These are phyloP conservation scores for Dendrobium officinale DNA, from an alignment of 106 monocot genomes.

Conservation along the genomic window DNA sequence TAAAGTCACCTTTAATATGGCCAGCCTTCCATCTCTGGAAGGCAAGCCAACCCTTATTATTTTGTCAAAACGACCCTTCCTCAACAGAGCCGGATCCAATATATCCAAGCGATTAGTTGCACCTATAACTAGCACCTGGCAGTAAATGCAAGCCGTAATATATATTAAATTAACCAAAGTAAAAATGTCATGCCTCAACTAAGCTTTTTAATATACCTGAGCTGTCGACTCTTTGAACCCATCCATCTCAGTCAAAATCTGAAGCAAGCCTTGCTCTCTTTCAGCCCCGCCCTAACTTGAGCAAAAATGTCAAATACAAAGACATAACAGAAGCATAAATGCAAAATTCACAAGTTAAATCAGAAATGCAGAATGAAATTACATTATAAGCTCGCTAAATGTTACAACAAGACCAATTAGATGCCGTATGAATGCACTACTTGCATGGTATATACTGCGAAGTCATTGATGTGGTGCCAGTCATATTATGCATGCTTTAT, in stretches of 20 bases:
- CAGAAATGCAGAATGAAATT: not conserved
- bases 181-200: not conserved
- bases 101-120: slow-evolving; percentile 85
- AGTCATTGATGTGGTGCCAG: not conserved
- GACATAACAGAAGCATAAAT: not conserved
- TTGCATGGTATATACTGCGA: not conserved
- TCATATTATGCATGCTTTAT: not conserved
- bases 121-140: slow-evolving; percentile 75
- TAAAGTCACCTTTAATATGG: slow-evolving; percentile 52
- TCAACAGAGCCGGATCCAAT: slow-evolving; percentile 72
- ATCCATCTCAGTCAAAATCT: slow-evolving; percentile 90
- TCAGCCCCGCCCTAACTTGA: slow-evolving; percentile 76
- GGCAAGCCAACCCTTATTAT: slow-evolving; percentile 87
- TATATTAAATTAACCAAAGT: not conserved
- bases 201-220: slow-evolving; percentile 27
- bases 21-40: slow-evolving; percentile 78
- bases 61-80: slow-evolving; percentile 86
- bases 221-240: slow-evolving; percentile 72
- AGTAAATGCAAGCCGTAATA: slow-evolving; percentile 3
- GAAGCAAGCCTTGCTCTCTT: slow-evolving; percentile 90
- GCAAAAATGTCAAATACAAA: not conserved
- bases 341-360: not conserved
- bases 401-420: not conserved
- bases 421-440: not conserved
- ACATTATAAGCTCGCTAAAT: not conserved